A percentile compares a stretch with the other conserved stretches of the same genome.
phyloP scores from a whole-genome alignment of 768 basidiomycete genomes.

The Rhodotorula paludigena region DNA sequence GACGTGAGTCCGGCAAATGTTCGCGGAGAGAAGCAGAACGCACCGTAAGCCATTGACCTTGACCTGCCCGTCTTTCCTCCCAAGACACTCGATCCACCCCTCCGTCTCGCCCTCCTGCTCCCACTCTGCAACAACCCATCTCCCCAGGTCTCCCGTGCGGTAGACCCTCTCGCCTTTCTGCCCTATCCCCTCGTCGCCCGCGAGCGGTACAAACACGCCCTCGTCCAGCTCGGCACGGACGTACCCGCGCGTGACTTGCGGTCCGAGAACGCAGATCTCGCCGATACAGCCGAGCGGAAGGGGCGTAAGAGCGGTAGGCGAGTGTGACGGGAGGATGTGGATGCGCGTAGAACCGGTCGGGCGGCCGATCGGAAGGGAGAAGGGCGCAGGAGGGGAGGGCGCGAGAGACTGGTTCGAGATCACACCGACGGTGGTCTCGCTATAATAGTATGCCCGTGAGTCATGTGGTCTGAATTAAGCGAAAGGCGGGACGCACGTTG shows the following conservation, averaged over 20 bases:
- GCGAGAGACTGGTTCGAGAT: constrained; percentile 31
- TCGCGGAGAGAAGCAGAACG: not conserved
- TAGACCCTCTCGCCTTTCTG: constrained; percentile 23
- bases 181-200: constrained; percentile 1
- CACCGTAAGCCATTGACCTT: constrained; percentile 38
- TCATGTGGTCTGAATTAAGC: no score
- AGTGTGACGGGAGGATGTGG: constrained; percentile 13
- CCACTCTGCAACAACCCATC: constrained; percentile 18
- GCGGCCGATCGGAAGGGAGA: constrained; percentile 30
- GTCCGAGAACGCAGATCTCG: constrained; percentile 36
- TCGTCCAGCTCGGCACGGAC: constrained; percentile 28
- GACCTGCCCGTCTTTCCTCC: constrained; percentile 36
- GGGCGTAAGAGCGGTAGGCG: not conserved
- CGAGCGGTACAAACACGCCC: constrained; percentile 19
- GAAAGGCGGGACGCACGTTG: constrained; percentile 19
- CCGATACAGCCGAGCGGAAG: constrained; percentile 35
- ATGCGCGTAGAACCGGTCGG: constrained; percentile 30
- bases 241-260: constrained; percentile 36
- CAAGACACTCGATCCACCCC: constrained; percentile 35
- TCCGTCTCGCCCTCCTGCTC: constrained; percentile 25
- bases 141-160: constrained; percentile 32
- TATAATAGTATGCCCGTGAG: no score
- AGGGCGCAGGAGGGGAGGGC: constrained; percentile 1
- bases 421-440: constrained; percentile 39
- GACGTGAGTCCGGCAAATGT: no score